Percentiles rank a stretch among this genome's conserved stretches.
These are phyloP conservation scores for Fusarium nygamai DNA, from an alignment of 2,329 filamentous ascomycete species.

Conservation along the genomic window DNA sequence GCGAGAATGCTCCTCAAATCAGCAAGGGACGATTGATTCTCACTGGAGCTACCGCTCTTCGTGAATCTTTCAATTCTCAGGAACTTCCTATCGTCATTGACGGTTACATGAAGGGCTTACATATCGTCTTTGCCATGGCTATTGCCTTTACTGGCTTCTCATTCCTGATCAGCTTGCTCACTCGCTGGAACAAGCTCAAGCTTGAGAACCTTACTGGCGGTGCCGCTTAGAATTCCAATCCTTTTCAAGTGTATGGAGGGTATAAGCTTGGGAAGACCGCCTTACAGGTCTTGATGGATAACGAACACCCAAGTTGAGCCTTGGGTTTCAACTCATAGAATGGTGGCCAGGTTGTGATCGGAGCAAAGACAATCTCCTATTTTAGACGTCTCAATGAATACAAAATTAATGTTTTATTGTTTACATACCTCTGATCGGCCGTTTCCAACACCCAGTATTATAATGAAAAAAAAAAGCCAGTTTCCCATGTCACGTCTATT, in stretches of 20 bases:
- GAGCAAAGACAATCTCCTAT: constrained; percentile 11
- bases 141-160: constrained; percentile 58
- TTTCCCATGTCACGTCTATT: background rate
- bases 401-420: background rate
- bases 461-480: background rate
- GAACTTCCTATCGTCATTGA: constrained; percentile 63
- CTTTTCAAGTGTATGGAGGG: background rate
- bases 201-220: constrained; percentile 43
- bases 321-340: constrained; percentile 7
- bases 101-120: constrained; percentile 72
- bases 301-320: background rate
- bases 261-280: background rate
- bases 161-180: constrained; percentile 47
- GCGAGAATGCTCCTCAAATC: constrained; percentile 49
- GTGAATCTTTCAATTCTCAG: constrained; percentile 58
- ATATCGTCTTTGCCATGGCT: constrained; percentile 69
- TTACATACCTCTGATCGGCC: background rate
- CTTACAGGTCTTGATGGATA: background rate
- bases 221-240: constrained; percentile 39
- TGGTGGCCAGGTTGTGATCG: constrained; percentile 9
- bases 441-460: background rate
- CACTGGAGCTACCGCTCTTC: constrained; percentile 66
- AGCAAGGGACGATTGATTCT: constrained; percentile 50
- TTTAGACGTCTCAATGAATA: constrained; percentile 13
- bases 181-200: constrained; percentile 53